phyloP scores from a whole-genome alignment of 768 basidiomycete species.

The Hysterangium stoloniferum region DNA sequence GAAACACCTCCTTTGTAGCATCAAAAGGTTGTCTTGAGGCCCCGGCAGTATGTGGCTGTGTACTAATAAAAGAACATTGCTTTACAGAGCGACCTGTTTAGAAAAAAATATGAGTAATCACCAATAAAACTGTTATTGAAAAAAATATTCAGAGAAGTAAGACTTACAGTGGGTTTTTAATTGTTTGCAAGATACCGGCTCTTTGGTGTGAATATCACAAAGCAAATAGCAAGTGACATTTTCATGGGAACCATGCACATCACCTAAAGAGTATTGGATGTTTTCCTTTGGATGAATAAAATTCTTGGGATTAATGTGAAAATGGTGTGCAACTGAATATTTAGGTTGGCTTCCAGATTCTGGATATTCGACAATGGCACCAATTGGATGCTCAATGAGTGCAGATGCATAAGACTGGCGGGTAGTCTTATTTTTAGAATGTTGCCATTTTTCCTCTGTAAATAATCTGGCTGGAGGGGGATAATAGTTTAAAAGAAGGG shows the following conservation, averaged over 20 bases:
- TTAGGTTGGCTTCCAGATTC: background rate
- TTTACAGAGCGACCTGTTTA: background rate
- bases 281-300: background rate
- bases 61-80: background rate
- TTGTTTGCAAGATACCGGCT: background rate
- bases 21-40: background rate
- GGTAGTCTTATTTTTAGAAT: background rate
- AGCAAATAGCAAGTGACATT: background rate
- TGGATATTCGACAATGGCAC: background rate
- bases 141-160: background rate
- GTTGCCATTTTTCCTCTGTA: background rate
- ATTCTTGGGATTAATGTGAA: background rate
- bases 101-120: too few species aligned
- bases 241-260: background rate
- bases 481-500: background rate
- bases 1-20: conserved; percentile 13
- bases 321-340: background rate
- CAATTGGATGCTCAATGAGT: background rate
- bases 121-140: background rate
- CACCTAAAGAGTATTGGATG: background rate
- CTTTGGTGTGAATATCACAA: background rate
- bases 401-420: background rate
- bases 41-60: background rate
- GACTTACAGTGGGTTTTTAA: background rate
- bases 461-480: too few species aligned